Base-by-base conservation (phyloP, 169 alveolate species). In the Babesia ovis region DNA sequence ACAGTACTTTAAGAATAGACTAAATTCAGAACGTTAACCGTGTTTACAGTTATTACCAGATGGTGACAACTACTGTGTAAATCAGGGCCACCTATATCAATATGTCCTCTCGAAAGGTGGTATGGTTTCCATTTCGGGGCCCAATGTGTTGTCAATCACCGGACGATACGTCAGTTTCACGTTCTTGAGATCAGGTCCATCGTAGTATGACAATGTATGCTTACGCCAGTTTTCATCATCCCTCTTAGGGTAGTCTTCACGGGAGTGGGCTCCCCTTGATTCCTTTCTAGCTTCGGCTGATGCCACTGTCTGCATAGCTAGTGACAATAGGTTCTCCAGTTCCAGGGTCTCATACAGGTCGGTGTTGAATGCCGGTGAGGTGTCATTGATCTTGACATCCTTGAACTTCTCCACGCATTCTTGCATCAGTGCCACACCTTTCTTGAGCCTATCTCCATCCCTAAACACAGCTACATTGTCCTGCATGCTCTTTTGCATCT, bases 231-330 rank as follows among this genome's bases (percentile, higher is more conserved):
- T 85, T 82, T 84, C 81, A 77, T 97, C 99, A 81, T 97, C 98
- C 72, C 99, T 84, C 42, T 96, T 96, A 50, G 93, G 95, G 91
- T 67, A 97, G 86, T 96, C 98, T 66, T 97, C 99, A 69, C 99
- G 93, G n/a, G 99, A 97, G 77, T 97, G 99, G 20, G 99, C 99
- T 0, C 99, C 99, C 73, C 99, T 86, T 32, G 98, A 93, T 85
- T 97, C 99, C 86, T 93, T 92, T 77, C 99, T 92, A 31, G 94
- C 93, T 61, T 91, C 97, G 14, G 99, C 99, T 23, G 96, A 91
- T 55, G 85, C 77, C 29, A 97, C 94, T 23, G 98, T 95, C 85
- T 95, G 98, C 45, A 94, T 84, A 32, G 98, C 95, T 31, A 80
- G 67, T 23, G 92, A 91, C 35, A 96, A 85, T 70, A 97, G 91